Conservation (phyloP, 2,329 filamentous ascomycete genomes). For the Pleomassaria siparia region DNA sequence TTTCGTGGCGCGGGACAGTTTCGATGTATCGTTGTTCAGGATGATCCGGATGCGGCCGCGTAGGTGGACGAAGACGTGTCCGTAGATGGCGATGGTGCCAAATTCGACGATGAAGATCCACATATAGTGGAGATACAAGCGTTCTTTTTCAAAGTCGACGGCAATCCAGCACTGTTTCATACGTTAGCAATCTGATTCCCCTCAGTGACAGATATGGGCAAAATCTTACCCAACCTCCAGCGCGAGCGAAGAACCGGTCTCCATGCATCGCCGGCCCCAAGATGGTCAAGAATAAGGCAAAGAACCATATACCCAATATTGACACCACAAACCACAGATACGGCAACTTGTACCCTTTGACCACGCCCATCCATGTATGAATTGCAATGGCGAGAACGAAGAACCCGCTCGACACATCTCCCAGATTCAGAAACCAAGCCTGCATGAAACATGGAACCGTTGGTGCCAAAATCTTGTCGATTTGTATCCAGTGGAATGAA, state of each 20-base stretch:
- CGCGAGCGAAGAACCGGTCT: constrained; percentile 49
- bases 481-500: constrained; percentile 50
- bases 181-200: constrained; percentile 12
- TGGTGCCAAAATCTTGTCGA: constrained; percentile 48
- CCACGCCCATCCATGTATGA: constrained; percentile 55
- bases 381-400: constrained; percentile 57
- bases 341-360: constrained; percentile 50
- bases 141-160: constrained; percentile 45
- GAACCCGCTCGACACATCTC: constrained; percentile 55
- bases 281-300: constrained; percentile 49
- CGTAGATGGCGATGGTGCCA: constrained; percentile 53
- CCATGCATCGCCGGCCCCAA: constrained; percentile 49
- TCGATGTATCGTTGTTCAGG: constrained; percentile 36
- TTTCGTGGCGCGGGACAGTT: constrained; percentile 47
- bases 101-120: constrained; percentile 59
- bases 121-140: constrained; percentile 55
- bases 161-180: constrained; percentile 54
- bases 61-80: constrained; percentile 52
- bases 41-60: constrained; percentile 47
- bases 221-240: constrained; percentile 53
- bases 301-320: constrained; percentile 50
- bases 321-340: constrained; percentile 48
- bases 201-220: background rate
- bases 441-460: constrained; percentile 53
- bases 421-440: constrained; percentile 55